Conservation (phyloP, 1,284 basidiomycete species). For the Bondarzewia mesenterica region DNA sequence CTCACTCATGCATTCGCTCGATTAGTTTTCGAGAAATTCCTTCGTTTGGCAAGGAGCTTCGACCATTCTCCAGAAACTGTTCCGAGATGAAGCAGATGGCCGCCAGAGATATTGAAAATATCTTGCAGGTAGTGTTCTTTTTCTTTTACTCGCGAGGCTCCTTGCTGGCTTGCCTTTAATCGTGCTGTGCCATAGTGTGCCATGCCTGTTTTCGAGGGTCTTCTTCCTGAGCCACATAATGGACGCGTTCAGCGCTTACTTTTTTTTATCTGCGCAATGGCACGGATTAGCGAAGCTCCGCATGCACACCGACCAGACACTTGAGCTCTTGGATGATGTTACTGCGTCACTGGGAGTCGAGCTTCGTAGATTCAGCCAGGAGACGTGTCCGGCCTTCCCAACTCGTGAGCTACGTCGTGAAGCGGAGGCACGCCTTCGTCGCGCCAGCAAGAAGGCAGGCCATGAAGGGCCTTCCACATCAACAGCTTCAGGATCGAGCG, state of each 20-base stretch:
- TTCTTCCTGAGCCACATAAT: too few species aligned
- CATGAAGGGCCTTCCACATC: too few species aligned
- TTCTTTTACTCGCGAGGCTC: neutral
- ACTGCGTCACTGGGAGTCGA: conserved; percentile 13
- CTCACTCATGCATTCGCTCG: too few species aligned
- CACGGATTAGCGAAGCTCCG: conserved; percentile 23
- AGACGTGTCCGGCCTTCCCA: conserved; percentile 6
- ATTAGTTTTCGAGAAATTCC: neutral
- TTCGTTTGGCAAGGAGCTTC: too few species aligned
- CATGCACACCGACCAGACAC: conserved; percentile 19
- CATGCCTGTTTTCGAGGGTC: conserved; percentile 23
- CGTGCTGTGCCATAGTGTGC: too few species aligned
- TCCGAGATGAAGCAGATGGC: too few species aligned
- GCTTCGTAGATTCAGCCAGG: conserved; percentile 12
- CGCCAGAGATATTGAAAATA: too few species aligned
- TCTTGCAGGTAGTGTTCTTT: too few species aligned
- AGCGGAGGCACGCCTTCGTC: neutral
- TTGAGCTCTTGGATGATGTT: conserved; percentile 10
- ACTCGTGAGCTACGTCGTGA: neutral
- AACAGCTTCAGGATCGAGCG: too few species aligned
- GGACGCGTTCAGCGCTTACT: conserved; percentile 15
- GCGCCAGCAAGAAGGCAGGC: neutral
- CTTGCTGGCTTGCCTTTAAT: neutral
- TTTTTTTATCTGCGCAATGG: conserved; percentile 17
- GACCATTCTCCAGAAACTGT: too few species aligned